Conservation (phyloP, 345 rosid species). For the Isatis tinctoria region DNA sequence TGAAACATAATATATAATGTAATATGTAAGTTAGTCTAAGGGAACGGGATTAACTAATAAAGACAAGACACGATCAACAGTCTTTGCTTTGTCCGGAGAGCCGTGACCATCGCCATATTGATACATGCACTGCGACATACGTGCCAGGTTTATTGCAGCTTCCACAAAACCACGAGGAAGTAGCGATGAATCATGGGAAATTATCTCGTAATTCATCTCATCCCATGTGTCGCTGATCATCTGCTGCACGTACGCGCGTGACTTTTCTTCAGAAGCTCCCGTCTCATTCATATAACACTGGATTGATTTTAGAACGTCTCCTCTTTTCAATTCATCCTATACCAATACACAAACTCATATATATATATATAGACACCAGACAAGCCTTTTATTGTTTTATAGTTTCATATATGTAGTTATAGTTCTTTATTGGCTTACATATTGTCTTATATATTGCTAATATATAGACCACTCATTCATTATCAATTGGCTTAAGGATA, state of each 20-base stretch:
- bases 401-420: too few species aligned
- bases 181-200: not conserved
- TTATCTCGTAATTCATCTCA: constrained; percentile 32
- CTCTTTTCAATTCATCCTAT: constrained; percentile 34
- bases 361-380: not conserved
- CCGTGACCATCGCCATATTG: constrained; percentile 40
- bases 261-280: constrained; percentile 29
- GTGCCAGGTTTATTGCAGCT: constrained; percentile 24
- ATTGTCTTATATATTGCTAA: not conserved
- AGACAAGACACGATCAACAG: constrained; percentile 4
- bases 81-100: constrained; percentile 17
- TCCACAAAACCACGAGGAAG: constrained; percentile 4
- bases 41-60: constrained; percentile 12
- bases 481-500: not conserved
- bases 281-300: constrained; percentile 38
- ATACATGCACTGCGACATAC: constrained; percentile 36
- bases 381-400: too few species aligned
- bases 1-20: not conserved
- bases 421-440: too few species aligned
- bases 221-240: constrained; percentile 39
- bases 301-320: constrained; percentile 14
- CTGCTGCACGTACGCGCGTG: constrained; percentile 14
- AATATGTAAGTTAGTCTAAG: not conserved
- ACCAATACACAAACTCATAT: not conserved
- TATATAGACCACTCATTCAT: not conserved